phyloP scores from a whole-genome alignment of 2,329 filamentous ascomycete species.

The Mollisiaceae sp. region DNA sequence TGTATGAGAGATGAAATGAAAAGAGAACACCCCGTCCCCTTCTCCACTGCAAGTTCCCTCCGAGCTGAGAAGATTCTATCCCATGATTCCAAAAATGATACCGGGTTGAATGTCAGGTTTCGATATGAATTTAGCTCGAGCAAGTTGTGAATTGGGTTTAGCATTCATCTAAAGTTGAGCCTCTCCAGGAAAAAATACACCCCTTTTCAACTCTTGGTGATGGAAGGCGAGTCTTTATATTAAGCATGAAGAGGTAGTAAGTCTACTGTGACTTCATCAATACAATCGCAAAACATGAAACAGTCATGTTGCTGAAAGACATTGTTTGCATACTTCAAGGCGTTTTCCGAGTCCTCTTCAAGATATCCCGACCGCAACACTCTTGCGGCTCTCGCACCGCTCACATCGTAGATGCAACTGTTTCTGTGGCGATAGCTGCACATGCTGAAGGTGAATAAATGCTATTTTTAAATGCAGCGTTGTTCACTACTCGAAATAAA shows the following conservation, averaged over 20 bases:
- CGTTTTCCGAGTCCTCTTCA: background rate
- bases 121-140: too few species aligned
- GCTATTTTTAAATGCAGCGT: background rate
- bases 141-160: too few species aligned
- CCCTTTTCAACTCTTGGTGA: background rate
- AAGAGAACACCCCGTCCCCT: too few species aligned
- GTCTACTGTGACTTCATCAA: background rate
- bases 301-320: background rate
- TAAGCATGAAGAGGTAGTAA: background rate
- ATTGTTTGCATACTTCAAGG: background rate
- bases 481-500: background rate
- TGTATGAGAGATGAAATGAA: too few species aligned
- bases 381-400: background rate
- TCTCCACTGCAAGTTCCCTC: too few species aligned
- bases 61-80: too few species aligned
- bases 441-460: background rate
- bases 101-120: too few species aligned
- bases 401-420: background rate
- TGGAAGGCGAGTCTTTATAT: background rate
- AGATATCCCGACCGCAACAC: background rate
- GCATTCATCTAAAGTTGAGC: too few species aligned
- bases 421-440: background rate
- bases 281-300: background rate
- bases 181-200: background rate
- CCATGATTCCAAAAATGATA: too few species aligned